Evolutionary conservation across 2,329 filamentous ascomycete species (phyloP).

Genomic region (Colletotrichum ledebouriae): DNA sequence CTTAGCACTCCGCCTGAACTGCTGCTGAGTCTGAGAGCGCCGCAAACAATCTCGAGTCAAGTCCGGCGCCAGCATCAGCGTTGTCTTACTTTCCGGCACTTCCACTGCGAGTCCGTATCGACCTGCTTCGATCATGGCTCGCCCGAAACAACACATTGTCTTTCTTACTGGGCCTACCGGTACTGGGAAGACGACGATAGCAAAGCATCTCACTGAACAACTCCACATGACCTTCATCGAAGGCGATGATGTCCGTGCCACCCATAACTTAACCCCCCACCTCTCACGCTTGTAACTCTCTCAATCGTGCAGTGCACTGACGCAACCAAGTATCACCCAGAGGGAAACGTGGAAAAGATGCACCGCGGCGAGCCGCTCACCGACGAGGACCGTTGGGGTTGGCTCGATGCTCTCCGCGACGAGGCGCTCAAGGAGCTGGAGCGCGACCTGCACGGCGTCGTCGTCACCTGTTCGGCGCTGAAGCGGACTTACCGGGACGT

Average conservation of each 20-base stretch:
- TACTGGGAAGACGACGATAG: conserved; percentile 73
- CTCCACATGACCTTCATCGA: conserved; percentile 69
- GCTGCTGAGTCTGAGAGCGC: neutral
- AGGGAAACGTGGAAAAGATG: conserved; percentile 81
- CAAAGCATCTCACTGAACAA: conserved; percentile 62
- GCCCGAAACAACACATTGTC: conserved; percentile 63
- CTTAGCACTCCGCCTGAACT: neutral
- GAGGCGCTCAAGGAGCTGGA: conserved; percentile 57
- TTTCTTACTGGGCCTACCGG: conserved; percentile 72
- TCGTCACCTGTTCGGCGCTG: conserved; percentile 84
- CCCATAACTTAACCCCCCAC: neutral
- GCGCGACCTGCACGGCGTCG: conserved; percentile 67
- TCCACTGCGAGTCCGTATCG: neutral
- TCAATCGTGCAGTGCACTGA: conserved; percentile 26
- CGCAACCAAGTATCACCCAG: conserved; percentile 66
- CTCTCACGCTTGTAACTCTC: neutral
- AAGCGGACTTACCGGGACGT: conserved; percentile 83
- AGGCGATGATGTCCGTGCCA: conserved; percentile 69
- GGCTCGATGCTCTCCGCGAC: conserved; percentile 74
- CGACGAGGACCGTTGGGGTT: conserved; percentile 83
- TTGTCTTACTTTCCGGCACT: neutral
- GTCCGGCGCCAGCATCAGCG: neutral
- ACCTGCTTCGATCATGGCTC: conserved; percentile 19
- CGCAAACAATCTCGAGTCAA: conserved; percentile 16
- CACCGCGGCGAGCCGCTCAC: conserved; percentile 75